Base-by-base conservation (phyloP, 192 early-diverging fungal genomes). In the Podila verticillata region DNA sequence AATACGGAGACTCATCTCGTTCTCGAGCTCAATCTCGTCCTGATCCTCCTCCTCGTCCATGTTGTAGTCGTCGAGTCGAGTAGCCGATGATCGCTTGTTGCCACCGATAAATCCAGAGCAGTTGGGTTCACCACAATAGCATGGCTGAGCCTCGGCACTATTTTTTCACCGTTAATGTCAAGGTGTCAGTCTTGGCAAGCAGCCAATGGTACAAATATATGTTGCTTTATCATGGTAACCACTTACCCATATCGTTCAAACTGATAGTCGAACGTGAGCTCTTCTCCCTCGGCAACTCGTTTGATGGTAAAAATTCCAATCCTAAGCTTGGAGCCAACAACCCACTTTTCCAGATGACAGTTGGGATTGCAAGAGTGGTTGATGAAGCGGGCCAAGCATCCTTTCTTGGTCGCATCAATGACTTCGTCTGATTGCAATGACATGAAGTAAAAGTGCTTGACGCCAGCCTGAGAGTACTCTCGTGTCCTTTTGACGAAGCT, bases 401-500 rank as follows among this genome's bases (percentile, higher is more conserved):
- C 98, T 63, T 92, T 95, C 63, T 92, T 90, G 7, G 93, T 95
- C 15, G 98, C 98, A 75, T 99, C 98, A 65, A 99, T 98, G 56
- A 97, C 89, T 88, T 96, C 96, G 73, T 96, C 92, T n/a, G 91
- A 87, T 62, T 95, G 93, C 15, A 99, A 83, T 63, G 92, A 92
- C 97, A 99, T 99, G 84, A 98, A 99, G 70, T 99, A 99, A 81
- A 98, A 98, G 72, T 99, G 97, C 80, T 92, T 88, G 22, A 92
- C 86, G 49, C 95, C 96, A 48, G 90, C 89, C 32, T 90, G 65
- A 61, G 90, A 91, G 72, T 99, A 98, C 56, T 93, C 93, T 31
- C 85, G 86, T 13, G 92, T 92, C 15, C 98, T 88, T 74, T 95
- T 94, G 57, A 92, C 77, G 73, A 98, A 98, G 71, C 93, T 91